Percentiles rank a stretch among this genome's conserved stretches.
Conservation (phyloP, 441 rosid genomes). For the Metrosideros polymorpha region DNA sequence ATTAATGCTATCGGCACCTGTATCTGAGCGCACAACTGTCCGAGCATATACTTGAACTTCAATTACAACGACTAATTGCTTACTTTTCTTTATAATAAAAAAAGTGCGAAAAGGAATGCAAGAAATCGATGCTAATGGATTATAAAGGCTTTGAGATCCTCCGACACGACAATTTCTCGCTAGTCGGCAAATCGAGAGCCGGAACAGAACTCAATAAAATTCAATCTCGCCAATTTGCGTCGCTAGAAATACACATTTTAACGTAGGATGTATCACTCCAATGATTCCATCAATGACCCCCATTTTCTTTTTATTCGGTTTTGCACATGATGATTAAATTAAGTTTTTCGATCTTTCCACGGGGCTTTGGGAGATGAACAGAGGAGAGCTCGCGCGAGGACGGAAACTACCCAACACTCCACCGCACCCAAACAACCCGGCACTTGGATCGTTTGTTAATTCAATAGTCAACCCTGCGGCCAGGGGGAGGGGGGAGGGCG, state of each 20-base stretch:
- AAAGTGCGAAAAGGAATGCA: too few species aligned
- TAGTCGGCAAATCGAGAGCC: not conserved
- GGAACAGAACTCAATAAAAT: rapidly evolving
- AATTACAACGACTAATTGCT: rapidly evolving
- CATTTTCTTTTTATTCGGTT: not conserved
- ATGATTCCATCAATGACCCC: not conserved
- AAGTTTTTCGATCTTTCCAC: not conserved
- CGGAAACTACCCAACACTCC: not conserved
- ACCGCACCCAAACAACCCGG: not conserved
- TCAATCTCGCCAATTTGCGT: not conserved
- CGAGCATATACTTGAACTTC: not conserved
- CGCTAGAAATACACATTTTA: not conserved
- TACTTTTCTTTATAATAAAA: not conserved
- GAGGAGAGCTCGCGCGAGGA: not conserved
- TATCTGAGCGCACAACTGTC: rapidly evolving
- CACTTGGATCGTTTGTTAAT: not conserved
- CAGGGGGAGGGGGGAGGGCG: not conserved
- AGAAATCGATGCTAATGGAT: too few species aligned
- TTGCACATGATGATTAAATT: not conserved
- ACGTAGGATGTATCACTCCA: rapidly evolving
- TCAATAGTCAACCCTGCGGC: not conserved
- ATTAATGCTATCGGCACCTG: rapidly evolving
- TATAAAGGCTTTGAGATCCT: too few species aligned
- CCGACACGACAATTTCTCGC: not conserved
- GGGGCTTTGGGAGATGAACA: not conserved